phyloP scores from a whole-genome alignment of 352 stramenopile genomes.

The Globisporangium viniferum region DNA sequence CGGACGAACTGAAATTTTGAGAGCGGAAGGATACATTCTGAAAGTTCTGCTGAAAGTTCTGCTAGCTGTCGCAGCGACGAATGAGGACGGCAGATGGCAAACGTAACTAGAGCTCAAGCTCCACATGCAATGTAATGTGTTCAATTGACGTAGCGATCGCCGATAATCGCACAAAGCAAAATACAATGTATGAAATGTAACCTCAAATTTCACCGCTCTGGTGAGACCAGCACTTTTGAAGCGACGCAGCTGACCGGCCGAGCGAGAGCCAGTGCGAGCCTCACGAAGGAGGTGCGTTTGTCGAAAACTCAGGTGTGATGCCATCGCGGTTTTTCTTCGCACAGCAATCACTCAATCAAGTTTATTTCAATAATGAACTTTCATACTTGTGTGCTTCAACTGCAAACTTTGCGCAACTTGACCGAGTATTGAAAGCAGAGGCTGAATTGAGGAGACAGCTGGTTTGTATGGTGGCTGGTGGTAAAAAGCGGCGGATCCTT shows the following conservation, averaged over 20 bases:
- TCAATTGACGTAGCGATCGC: no score
- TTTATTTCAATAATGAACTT: background rate
- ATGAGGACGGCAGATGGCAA: background rate
- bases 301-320: slow-evolving; percentile 5
- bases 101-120: background rate
- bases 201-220: background rate
- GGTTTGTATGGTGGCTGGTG: background rate
- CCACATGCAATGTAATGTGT: no score
- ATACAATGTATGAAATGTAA: background rate
- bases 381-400: background rate
- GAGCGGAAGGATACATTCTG: background rate
- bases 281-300: background rate
- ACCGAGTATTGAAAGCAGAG: background rate
- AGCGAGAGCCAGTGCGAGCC: background rate
- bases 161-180: no score
- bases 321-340: background rate
- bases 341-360: background rate
- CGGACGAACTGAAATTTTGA: background rate
- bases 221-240: background rate
- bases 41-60: background rate
- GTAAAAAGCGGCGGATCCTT: background rate
- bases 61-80: background rate
- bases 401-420: background rate
- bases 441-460: background rate
- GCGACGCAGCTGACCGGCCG: background rate